These are phyloP conservation scores for Boletus eberwhitei DNA, from an alignment of 768 basidiomycete species.

Conservation along the genomic window DNA sequence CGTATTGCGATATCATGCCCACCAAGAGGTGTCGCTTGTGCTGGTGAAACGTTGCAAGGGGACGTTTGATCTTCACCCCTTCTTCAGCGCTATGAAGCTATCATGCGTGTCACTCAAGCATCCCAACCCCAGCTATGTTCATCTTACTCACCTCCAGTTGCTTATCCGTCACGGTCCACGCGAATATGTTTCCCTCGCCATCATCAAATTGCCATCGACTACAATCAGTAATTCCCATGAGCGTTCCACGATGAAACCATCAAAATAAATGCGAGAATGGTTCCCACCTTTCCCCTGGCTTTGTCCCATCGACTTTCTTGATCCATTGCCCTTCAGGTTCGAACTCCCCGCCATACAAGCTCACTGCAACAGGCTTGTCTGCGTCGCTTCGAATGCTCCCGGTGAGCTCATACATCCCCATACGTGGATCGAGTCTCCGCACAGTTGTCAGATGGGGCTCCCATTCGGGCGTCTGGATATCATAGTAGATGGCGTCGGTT, in stretches of 20 bases:
- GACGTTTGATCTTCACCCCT: conserved; percentile 22
- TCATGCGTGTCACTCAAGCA: not conserved
- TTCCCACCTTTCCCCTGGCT: conserved; percentile 13
- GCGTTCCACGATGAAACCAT: not conserved
- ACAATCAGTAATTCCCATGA: not conserved
- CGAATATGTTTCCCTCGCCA: conserved; percentile 20
- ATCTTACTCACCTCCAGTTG: conserved; percentile 11
- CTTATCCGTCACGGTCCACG: conserved; percentile 14
- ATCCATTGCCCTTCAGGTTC: conserved; percentile 32
- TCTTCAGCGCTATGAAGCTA: conserved; percentile 30
- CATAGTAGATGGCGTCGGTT: conserved; percentile 39
- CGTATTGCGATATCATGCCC: conserved; percentile 34
- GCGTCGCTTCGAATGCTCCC: conserved; percentile 33
- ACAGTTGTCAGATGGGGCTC: conserved; percentile 34
- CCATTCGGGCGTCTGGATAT: conserved; percentile 39
- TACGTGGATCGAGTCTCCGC: conserved; percentile 30
- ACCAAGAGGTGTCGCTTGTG: conserved; percentile 35
- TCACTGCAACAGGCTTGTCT: conserved; percentile 29
- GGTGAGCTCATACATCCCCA: conserved; percentile 28
- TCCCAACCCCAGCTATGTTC: not conserved
- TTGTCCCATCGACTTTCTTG: conserved; percentile 17
- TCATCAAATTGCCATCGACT: conserved; percentile 27
- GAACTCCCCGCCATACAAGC: conserved; percentile 28
- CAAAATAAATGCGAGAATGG: not conserved
- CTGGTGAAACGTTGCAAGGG: conserved; percentile 34